Percentiles rank a stretch among this genome's conserved stretches.
phyloP scores from a whole-genome alignment of 441 rosid species.

The Pelargonium citronellum region DNA sequence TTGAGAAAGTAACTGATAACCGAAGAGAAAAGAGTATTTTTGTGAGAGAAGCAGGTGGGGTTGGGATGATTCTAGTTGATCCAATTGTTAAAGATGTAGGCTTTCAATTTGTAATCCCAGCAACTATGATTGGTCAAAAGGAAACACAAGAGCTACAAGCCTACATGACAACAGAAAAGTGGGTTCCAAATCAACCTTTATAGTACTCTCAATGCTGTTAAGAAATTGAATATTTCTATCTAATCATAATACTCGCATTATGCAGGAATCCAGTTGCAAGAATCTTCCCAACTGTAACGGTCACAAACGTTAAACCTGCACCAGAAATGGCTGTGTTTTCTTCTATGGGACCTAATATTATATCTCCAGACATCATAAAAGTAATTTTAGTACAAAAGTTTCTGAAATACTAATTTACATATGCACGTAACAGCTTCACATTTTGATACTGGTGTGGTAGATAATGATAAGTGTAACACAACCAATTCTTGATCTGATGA shows the following conservation, averaged over 20 bases:
- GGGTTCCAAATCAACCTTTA: constrained; percentile 9
- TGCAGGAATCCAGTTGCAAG: constrained; percentile 35
- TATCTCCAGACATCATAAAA: constrained; percentile 41
- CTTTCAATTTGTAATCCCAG: constrained; percentile 37
- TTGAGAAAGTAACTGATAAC: constrained; percentile 26
- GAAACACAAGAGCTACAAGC: constrained; percentile 38
- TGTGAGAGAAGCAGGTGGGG: constrained; percentile 38
- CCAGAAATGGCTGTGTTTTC: constrained; percentile 42
- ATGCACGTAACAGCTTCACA: too few relatives aligned
- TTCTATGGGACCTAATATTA: constrained; percentile 40
- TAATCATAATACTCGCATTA: background rate
- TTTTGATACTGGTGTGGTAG: too few relatives aligned
- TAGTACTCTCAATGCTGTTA: background rate
- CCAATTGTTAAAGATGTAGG: constrained; percentile 30
- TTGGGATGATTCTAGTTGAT: constrained; percentile 41
- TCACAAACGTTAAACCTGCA: constrained; percentile 34
- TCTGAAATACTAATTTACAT: background rate
- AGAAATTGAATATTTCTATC: background rate
- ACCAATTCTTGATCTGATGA: background rate
- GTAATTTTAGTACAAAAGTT: constrained; percentile 19
- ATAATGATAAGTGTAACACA: too few relatives aligned
- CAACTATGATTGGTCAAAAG: constrained; percentile 31
- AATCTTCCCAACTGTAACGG: constrained; percentile 34
- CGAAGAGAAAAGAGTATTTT: constrained; percentile 26
- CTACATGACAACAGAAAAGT: constrained; percentile 35